phyloP scores from a whole-genome alignment of 2,329 filamentous ascomycete genomes.

The Apiospora marii region DNA sequence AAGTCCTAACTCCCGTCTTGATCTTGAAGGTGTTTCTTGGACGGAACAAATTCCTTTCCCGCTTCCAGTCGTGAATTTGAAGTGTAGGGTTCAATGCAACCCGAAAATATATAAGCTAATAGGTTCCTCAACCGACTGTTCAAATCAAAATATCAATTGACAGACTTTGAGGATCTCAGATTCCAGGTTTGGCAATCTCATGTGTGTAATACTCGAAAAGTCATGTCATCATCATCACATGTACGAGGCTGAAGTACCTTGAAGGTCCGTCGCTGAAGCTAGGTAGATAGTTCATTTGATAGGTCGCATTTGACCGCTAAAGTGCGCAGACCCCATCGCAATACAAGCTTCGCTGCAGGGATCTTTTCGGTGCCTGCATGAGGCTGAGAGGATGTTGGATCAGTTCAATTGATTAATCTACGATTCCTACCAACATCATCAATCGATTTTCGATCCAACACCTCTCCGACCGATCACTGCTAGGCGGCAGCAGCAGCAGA shows the following conservation, averaged over 20 bases:
- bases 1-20: background rate
- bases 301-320: background rate
- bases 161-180: background rate
- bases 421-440: background rate
- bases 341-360: slow-evolving; percentile 7
- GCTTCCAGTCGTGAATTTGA: background rate
- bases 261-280: background rate
- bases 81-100: background rate
- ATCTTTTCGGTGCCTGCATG: slow-evolving; percentile 19
- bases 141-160: background rate
- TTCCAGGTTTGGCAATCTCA: slow-evolving; percentile 22
- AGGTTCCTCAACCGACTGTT: background rate
- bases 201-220: slow-evolving; percentile 29
- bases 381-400: slow-evolving; percentile 29
- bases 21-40: background rate
- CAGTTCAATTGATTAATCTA: background rate
- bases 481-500: slow-evolving; percentile 24
- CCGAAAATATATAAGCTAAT: background rate
- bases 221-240: slow-evolving; percentile 37
- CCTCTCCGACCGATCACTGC: slow-evolving; percentile 24
- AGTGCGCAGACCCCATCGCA: background rate
- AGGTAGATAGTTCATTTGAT: background rate
- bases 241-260: slow-evolving; percentile 32
- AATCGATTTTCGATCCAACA: background rate
- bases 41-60: background rate